Percentiles rank a stretch among this genome's conserved stretches.
Conservation (phyloP, 805 yeast species). For the Nakazawaea ernobii region DNA sequence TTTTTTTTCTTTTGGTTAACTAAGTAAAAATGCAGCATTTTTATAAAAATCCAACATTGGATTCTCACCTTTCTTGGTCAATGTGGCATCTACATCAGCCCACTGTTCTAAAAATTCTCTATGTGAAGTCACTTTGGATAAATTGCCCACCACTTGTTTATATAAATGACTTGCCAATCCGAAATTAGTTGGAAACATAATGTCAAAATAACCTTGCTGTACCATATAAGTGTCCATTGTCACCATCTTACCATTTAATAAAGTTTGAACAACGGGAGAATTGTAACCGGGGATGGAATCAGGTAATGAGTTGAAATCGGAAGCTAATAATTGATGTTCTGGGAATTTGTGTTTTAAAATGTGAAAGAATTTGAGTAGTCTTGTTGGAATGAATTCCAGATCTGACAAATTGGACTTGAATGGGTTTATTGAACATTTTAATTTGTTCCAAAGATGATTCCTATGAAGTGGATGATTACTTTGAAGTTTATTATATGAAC, state of each 20-base stretch:
- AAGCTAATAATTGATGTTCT: slow-evolving; percentile 63
- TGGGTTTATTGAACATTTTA: slow-evolving; percentile 53
- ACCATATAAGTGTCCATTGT: slow-evolving; percentile 72
- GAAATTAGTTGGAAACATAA: slow-evolving; percentile 83
- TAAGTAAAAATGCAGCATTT: slow-evolving; percentile 65
- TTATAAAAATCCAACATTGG: slow-evolving; percentile 76
- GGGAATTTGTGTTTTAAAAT: slow-evolving; percentile 64
- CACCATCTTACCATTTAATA: slow-evolving; percentile 60
- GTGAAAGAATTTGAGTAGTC: slow-evolving; percentile 59
- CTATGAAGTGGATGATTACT: slow-evolving; percentile 49
- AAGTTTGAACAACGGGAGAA: slow-evolving; percentile 78
- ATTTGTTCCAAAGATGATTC: slow-evolving; percentile 24
- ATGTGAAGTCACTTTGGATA: slow-evolving; percentile 51
- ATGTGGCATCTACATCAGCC: slow-evolving; percentile 65
- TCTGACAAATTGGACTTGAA: slow-evolving; percentile 60
- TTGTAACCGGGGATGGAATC: slow-evolving; percentile 50
- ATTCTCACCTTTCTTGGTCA: slow-evolving; percentile 73
- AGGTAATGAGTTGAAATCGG: slow-evolving; percentile 61
- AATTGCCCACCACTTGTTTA: slow-evolving; percentile 55
- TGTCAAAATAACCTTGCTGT: slow-evolving; percentile 82
- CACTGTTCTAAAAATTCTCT: slow-evolving; percentile 59
- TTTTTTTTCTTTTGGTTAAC: too few relatives aligned
- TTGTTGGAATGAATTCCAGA: slow-evolving; percentile 80
- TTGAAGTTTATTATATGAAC: slow-evolving; percentile 17
- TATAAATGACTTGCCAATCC: slow-evolving; percentile 55